phyloP scores from a whole-genome alignment of 805 yeast genomes.

The Candida suzukii region DNA sequence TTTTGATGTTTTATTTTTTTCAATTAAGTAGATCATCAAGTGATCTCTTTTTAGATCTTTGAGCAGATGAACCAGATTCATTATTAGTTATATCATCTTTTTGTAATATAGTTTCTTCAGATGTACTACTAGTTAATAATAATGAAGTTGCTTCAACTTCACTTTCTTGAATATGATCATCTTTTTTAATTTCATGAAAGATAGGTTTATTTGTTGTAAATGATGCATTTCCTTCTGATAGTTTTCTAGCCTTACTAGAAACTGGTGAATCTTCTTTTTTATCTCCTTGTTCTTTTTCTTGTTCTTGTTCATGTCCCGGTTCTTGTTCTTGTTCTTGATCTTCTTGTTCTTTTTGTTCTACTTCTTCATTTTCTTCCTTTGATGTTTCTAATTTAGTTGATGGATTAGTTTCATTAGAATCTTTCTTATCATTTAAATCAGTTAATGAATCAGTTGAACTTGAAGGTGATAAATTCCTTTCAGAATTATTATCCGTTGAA shows the following conservation, averaged over 20 bases:
- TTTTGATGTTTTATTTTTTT: neutral
- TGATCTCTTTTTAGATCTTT: neutral
- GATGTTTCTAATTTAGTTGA: neutral
- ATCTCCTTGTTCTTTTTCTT: too few species aligned
- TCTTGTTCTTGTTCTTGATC: too few species aligned
- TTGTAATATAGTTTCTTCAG: too few species aligned
- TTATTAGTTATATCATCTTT: neutral
- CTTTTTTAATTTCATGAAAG: too few species aligned
- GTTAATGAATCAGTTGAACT: neutral
- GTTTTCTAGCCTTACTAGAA: too few species aligned
- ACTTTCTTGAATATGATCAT: too few species aligned
- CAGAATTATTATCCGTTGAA: neutral
- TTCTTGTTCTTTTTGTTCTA: neutral
- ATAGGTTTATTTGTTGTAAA: too few species aligned
- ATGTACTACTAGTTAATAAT: too few species aligned
- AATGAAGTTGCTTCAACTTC: too few species aligned
- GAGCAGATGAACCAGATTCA: neutral
- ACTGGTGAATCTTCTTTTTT: too few species aligned
- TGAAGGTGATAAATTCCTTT: neutral
- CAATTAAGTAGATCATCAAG: constrained; percentile 8
- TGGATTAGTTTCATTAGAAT: neutral
- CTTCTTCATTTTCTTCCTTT: neutral
- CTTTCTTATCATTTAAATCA: neutral
- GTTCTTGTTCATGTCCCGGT: too few species aligned
- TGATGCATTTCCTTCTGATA: too few species aligned